Evolutionary conservation across 2,329 filamentous ascomycete genomes (phyloP), one percentile per base, ranked within the genome.

Genomic region (Amesomyces nigricolor): DNA sequence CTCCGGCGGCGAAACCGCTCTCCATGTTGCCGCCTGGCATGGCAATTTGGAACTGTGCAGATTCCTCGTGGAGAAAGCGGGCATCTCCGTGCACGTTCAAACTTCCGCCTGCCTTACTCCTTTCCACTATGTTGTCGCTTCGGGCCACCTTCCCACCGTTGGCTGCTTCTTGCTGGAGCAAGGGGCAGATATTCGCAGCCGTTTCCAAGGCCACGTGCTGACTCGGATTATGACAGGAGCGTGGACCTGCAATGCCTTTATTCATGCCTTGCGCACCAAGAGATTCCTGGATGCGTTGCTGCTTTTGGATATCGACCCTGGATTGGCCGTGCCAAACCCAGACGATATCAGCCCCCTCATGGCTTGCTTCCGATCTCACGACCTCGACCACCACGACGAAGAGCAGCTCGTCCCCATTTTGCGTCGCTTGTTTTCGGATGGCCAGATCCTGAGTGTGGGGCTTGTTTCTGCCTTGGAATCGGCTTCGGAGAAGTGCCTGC

Each of bases 1-100:
- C 26, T 32, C 11, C 22, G 38, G 11, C 29, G 50, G 35, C 32
- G 17, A 46, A 35, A 52, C 42, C 1, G 19, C 42, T 4, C 32
- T 52, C 35, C 50, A 52, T 14, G 13, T 47, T 17, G 50, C 50
- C 14, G 42, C 50, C 1, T 52, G 43, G 50, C 19, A 30, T n/a
- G 50, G 50, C 14, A 5, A 19, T 47, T n/a, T 52, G 22, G 42
- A 29, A 1, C 9, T 52, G 2, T 52, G 42, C 50, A 30, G 11
- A n/a, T 40, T 16, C 10, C 30, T 46, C 9, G 14, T 52, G 11
- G 42, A 39, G 14, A 32, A 16, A 17, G n/a, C 8, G 8, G 5
- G 38, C 11, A 6, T 4, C 2, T 29, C 14, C 3, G 14, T 43
- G 8, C 9, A 43, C 16, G 11, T 6, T 7, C 29, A 29, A 11